Evolutionary conservation across 2,329 filamentous ascomycete species (phyloP).

Genomic region (Lizonia empirigonia): DNA sequence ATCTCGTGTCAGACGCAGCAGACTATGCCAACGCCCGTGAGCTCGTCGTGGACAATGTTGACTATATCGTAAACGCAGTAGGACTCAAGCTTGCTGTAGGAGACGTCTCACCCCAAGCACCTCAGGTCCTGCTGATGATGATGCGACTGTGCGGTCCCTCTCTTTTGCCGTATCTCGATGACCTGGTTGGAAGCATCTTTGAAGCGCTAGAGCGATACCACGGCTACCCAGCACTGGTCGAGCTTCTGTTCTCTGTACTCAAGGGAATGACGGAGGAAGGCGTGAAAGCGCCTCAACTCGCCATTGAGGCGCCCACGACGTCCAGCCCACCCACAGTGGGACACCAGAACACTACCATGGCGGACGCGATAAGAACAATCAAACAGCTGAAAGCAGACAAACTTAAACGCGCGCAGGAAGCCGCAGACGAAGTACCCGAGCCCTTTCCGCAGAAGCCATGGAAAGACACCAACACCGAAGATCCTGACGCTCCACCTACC

Average conservation of each 20-base stretch:
- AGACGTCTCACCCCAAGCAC: constrained; percentile 88
- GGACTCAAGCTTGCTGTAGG: constrained; percentile 88
- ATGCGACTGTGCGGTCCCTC: constrained; percentile 81
- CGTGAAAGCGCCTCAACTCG: constrained; percentile 61
- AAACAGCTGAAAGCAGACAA: constrained; percentile 44
- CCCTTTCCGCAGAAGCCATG: constrained; percentile 43
- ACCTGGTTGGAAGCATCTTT: constrained; percentile 89
- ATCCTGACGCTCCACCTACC: constrained; percentile 41
- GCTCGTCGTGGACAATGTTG: constrained; percentile 86
- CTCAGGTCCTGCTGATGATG: constrained; percentile 93
- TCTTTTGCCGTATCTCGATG: constrained; percentile 86
- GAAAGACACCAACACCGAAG: constrained; percentile 42
- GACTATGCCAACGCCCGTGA: constrained; percentile 75
- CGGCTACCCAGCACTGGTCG: constrained; percentile 85
- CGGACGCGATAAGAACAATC: constrained; percentile 36
- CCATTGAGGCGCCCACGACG: constrained; percentile 34
- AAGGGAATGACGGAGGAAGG: constrained; percentile 84
- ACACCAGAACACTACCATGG: constrained; percentile 19
- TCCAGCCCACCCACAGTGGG: neutral
- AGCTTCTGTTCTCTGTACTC: constrained; percentile 81
- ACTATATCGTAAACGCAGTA: constrained; percentile 95
- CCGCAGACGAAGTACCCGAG: constrained; percentile 20
- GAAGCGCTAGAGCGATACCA: constrained; percentile 93
- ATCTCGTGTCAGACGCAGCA: constrained; percentile 76
- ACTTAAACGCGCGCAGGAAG: constrained; percentile 31